phyloP scores from a whole-genome alignment of 768 basidiomycete genomes.

The Cyclocybe aegerita region DNA sequence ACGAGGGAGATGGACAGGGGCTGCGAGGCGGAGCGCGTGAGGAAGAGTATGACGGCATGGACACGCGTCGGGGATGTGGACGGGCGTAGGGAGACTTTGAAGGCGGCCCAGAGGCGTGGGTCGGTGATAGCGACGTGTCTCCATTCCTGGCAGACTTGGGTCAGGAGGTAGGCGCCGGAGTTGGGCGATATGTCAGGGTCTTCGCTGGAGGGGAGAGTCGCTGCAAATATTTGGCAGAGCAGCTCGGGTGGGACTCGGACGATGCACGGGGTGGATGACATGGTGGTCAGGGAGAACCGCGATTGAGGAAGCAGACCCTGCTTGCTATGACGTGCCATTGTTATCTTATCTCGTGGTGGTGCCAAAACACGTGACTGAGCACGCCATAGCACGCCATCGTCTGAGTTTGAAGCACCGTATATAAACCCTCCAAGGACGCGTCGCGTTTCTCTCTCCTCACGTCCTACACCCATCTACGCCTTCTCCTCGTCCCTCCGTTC shows the following conservation, averaged over 20 bases:
- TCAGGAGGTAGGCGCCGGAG: constrained; percentile 9
- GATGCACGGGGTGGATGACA: constrained; percentile 2
- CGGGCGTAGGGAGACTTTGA: constrained; percentile 2
- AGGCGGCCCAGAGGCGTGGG: constrained; percentile 13
- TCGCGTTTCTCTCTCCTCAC: constrained; percentile 10
- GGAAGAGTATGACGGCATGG: constrained; percentile 9
- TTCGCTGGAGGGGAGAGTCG: not conserved
- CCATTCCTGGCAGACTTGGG: constrained; percentile 15
- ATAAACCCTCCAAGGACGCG: constrained; percentile 21
- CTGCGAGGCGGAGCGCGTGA: constrained; percentile 13
- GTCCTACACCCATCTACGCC: constrained; percentile 5
- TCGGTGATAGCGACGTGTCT: constrained; percentile 9
- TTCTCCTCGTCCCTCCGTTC: constrained; percentile 5
- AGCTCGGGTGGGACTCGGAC: constrained; percentile 11
- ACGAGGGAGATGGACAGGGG: constrained; percentile 12
- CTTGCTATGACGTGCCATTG: not conserved
- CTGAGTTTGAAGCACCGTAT: constrained; percentile 36
- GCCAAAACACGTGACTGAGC: constrained; percentile 22
- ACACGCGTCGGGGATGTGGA: not conserved
- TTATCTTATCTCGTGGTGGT: constrained; percentile 6
- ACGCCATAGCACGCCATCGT: constrained; percentile 46
- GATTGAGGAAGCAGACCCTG: not conserved
- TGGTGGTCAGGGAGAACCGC: not conserved
- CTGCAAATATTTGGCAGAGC: constrained; percentile 11
- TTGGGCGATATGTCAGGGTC: constrained; percentile 7